phyloP scores from a whole-genome alignment of 805 yeast genomes.

The Ogataea paraovalis region DNA sequence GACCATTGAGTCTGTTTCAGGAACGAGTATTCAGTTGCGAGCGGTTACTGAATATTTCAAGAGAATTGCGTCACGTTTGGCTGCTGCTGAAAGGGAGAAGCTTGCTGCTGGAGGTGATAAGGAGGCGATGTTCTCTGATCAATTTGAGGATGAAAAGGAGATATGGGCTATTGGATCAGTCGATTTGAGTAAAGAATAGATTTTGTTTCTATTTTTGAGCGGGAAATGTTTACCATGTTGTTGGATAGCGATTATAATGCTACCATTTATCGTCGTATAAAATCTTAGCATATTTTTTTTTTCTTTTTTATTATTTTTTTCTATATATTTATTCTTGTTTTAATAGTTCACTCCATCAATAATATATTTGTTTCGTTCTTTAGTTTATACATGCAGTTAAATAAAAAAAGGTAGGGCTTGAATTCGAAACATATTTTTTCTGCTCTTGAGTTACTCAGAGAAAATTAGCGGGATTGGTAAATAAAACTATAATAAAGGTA shows the following conservation, averaged over 20 bases:
- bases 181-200: conserved; percentile 35
- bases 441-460: neutral
- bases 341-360: neutral
- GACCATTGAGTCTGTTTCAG: conserved; percentile 35
- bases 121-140: conserved; percentile 79
- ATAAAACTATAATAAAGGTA: neutral
- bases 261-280: no score
- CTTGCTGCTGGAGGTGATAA: conserved; percentile 86
- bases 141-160: conserved; percentile 80
- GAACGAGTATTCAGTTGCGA: conserved; percentile 53
- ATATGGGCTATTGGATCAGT: conserved; percentile 85
- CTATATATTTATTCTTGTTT: neutral
- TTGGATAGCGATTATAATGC: no score
- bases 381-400: no score
- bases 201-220: neutral
- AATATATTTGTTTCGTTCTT: no score
- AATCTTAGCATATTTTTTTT: neutral
- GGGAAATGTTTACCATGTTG: no score
- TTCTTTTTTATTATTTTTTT: neutral
- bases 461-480: neutral
- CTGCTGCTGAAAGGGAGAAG: conserved; percentile 82
- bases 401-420: no score
- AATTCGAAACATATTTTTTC: no score
- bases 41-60: conserved; percentile 84
- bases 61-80: conserved; percentile 86